Conservation (phyloP, 2,329 filamentous ascomycete species). For the Rachicladosporium sp. region DNA sequence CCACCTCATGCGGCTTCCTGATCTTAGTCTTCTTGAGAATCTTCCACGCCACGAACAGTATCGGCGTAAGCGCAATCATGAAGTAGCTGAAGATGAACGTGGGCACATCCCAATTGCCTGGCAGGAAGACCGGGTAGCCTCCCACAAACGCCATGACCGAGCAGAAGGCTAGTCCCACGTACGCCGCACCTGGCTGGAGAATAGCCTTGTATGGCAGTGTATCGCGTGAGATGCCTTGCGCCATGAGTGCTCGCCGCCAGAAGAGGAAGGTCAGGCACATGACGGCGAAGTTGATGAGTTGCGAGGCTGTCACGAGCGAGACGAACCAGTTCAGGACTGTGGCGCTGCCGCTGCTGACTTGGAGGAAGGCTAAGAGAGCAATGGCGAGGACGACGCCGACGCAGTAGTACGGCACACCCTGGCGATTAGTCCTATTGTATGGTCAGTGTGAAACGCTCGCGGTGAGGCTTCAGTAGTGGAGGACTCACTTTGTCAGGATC, state of each 20-base stretch:
- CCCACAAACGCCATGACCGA: constrained; percentile 59
- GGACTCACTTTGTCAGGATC: constrained; percentile 3
- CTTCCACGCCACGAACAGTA: constrained; percentile 61
- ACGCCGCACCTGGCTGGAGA: constrained; percentile 59
- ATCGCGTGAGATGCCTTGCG: constrained; percentile 54
- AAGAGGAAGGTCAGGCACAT: constrained; percentile 59
- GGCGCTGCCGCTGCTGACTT: constrained; percentile 53
- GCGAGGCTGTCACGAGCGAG: constrained; percentile 57
- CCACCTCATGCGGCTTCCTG: constrained; percentile 45
- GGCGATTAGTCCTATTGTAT: constrained; percentile 45
- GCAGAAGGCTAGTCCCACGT: constrained; percentile 44
- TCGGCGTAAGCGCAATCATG: constrained; percentile 58
- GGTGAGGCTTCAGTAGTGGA: neutral
- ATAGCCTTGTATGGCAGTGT: constrained; percentile 54
- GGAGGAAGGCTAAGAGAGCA: constrained; percentile 58
- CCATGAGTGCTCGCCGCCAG: constrained; percentile 55
- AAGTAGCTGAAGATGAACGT: constrained; percentile 63
- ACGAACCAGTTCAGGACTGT: constrained; percentile 62
- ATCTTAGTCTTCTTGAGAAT: constrained; percentile 51
- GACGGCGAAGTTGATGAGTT: constrained; percentile 58
- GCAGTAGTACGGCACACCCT: constrained; percentile 64
- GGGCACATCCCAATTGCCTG: constrained; percentile 51
- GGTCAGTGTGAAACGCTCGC: neutral
- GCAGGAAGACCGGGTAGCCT: constrained; percentile 64
- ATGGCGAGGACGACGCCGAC: constrained; percentile 54